Evolutionary conservation across 208 protist species (phyloP).

Genomic region (Wallacemonas collosoma): DNA sequence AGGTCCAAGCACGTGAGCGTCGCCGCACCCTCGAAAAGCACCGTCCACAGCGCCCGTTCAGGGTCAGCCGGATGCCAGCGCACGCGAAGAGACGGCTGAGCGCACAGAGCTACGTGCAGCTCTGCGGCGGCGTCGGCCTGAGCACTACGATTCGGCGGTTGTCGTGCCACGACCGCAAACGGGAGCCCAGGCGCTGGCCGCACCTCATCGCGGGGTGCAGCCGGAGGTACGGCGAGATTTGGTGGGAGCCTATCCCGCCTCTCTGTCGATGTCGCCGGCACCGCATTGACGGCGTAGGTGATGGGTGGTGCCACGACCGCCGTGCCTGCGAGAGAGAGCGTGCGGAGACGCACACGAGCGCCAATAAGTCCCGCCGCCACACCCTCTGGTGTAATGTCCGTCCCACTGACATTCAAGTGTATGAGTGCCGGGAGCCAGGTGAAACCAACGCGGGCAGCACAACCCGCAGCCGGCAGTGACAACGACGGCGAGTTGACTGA

Average conservation of each 20-base stretch:
- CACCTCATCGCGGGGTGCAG: not conserved
- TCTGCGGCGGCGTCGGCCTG: not conserved
- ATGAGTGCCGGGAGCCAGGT: conserved; percentile 2
- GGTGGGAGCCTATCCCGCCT: not conserved
- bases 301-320: not conserved
- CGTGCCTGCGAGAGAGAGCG: not conserved
- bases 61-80: conserved; percentile 1
- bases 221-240: not conserved
- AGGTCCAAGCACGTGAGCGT: not conserved
- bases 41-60: not conserved
- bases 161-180: not conserved
- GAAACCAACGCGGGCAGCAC: not conserved
- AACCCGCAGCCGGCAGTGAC: not conserved
- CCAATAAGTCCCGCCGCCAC: conserved; percentile 2
- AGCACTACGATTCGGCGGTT: not conserved
- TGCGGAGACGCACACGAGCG: not conserved
- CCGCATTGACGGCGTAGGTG: not conserved
- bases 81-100: not conserved
- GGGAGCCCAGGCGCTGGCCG: not conserved
- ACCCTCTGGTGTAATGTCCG: conserved; percentile 11
- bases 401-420: not conserved
- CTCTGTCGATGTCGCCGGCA: not conserved
- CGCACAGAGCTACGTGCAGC: not conserved
- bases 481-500: not conserved
- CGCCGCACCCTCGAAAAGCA: not conserved